Evolutionary conservation across 495 filamentous ascomycete genomes (phyloP), one percentile per base, ranked within the genome.

Genomic region (Echria macrotheca): DNA sequence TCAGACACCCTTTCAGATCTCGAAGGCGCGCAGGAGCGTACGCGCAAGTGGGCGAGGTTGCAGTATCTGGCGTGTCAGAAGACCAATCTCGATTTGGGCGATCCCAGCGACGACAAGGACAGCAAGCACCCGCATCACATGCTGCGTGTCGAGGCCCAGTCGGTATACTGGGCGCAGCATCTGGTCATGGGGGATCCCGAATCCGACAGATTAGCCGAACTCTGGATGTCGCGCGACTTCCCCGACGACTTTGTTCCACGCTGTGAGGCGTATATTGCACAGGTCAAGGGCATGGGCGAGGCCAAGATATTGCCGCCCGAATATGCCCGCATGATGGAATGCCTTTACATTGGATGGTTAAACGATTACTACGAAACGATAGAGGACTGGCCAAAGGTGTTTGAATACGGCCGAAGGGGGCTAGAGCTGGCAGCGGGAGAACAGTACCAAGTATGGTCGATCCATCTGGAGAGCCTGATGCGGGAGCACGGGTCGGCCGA

Each of bases 141-240:
- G 61, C 49, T 63, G 10, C 51, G 57, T 5, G 55, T 63, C 21
- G 60, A 61, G 28, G 41, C 62, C 0, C 55, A 59, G 44, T 38
- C 26, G 10, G 58, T 61, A 15, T 63, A 58, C 44, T 61, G 58
- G 53, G 62, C 60, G 7, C 62, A 65, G 51, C 50, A 59, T 10
- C 46, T 65, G 1, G 42, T 65, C 29, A 49, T 63, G 48, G 22
- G 31, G 1, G 55, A 58, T 25, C 51, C 37, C 21, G 52, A 49
- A 2, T 35, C 41, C 29, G 54, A 65, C n/a, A 41, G 41, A 5
- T 44, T 65, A 17, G 57, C 43, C 1, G n/a, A 40, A 24, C 47
- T 49, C 35, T 65, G 62, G 60, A 49, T 55, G 35, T 32, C 19
- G 2, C 32, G 47, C 17, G 40, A 44, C 7, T 65, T 61, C 15